phyloP scores from a whole-genome alignment of 192 early-diverging fungal species.

The Lobulomyces angularis region DNA sequence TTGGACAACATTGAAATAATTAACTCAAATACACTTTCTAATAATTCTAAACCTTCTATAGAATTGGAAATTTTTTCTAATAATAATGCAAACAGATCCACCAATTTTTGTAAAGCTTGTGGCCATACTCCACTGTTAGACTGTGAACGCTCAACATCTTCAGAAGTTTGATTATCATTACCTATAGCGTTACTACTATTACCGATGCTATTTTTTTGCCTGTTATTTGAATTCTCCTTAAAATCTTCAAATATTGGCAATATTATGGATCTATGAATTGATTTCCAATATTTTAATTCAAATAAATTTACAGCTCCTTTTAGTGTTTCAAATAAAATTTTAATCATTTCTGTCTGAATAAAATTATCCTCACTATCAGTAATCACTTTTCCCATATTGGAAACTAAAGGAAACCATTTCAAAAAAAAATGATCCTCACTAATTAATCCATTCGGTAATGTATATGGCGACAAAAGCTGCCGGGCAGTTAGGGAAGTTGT shows the following conservation, averaged over 20 bases:
- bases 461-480: conserved; percentile 20
- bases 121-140: conserved; percentile 30
- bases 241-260: conserved; percentile 44
- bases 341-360: conserved; percentile 27
- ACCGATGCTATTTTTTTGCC: background rate
- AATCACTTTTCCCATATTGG: conserved; percentile 34
- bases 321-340: conserved; percentile 37
- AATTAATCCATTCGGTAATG: conserved; percentile 23
- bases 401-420: conserved; percentile 45
- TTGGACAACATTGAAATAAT: conserved; percentile 27
- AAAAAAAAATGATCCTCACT: conserved; percentile 42
- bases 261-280: conserved; percentile 31
- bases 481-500: conserved; percentile 3
- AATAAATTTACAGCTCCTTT: conserved; percentile 23
- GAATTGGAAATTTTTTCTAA: conserved; percentile 12
- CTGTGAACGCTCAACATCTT: too few relatives aligned
- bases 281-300: conserved; percentile 32
- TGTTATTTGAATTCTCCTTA: conserved; percentile 15
- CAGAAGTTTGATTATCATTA: background rate
- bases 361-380: conserved; percentile 25
- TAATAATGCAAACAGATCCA: conserved; percentile 23
- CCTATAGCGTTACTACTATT: background rate
- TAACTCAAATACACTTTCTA: conserved; percentile 16
- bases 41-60: background rate
- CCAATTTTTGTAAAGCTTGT: conserved; percentile 28